Evolutionary conservation across 306 rosid species (phyloP), one percentile per base, ranked within the genome.

Genomic region (Quercus ilex): DNA sequence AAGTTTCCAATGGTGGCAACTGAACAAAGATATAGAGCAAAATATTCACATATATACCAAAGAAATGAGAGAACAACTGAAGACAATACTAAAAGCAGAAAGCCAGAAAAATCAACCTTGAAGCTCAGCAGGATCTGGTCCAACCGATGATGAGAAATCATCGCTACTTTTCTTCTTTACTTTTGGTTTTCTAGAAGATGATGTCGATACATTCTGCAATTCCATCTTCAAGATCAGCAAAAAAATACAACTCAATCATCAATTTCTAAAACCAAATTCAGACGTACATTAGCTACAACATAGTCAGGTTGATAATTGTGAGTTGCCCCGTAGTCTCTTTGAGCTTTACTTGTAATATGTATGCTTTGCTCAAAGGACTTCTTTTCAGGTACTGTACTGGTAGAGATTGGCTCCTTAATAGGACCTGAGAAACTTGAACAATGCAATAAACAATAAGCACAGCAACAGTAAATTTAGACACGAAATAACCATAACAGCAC

Each of bases 391-490:
- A 82, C 84, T 23, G 78, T 84, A 82, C 87, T 84, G 80, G 84
- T 77, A 80, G 88, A 89, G 86, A 93, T 78, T 83, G 89, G 94
- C 91, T 89, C 97, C 91, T 86, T 85, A 80, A 91, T 85, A 82
- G 91, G 98, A 96, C 99, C 99, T 91, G 99, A 89, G 97, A 91
- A 90, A 96, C 99, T 96, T 96, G 97, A 96, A 90, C 97, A 91
- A 88, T 85, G 83, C 93, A 93, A 90, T 88, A 91, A 87, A 88
- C 90, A 96, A 90, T 96, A 90, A 95, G 97, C 87, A 87, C 84
- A 85, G 85, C 87, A 87, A 86, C 85, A 85, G 80, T 59, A 80
- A 81, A 76, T 21, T 38, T 60, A 57, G 77, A 62, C 70, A 77
- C 71, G 75, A 74, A 78, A 88, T 74, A 72, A 81, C 69, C 53